Evolutionary conservation across 305 asterid genomes (phyloP), one percentile per base, ranked within the genome.

Genomic region (Rubia tinctorum): DNA sequence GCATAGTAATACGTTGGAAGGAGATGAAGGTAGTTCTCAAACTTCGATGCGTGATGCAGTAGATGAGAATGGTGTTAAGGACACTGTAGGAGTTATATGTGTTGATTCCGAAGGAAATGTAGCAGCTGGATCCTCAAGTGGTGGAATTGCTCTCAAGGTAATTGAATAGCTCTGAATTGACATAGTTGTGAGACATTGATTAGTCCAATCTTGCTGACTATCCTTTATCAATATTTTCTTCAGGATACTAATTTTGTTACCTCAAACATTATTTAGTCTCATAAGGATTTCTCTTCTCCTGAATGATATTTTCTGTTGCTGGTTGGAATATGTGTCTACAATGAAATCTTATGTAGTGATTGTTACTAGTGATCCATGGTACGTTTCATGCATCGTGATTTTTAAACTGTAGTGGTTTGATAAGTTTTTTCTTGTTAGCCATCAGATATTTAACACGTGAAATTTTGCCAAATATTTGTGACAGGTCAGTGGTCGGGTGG

Each of bases 131-230:
- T 93, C 97, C 75, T 94, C 98, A 63, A 94, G 98, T 80, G 98
- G 98, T 71, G 97, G 97, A 76, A 86, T 94, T 82, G 91, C 98
- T 75, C 86, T 93, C 78, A 93, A 93, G 97, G 98, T 93, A 77
- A 79, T 73, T 30, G 20, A 53, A 45, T 18, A 69, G 23, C 58
- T 40, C 64, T 63, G 43, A 20, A 8, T n/a, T 4, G 7, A 44
- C 7, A 14, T 44, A 17, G 25, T 20, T 39, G 37, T 27, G 11
- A 43, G 37, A 11, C 42, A 14, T 63, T 22, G 49, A 39, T 55
- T 30, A 37, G 27, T 55, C 42, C 61, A 15, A 18, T 59, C 22
- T 42, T 53, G 39, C 6, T 13, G 66, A 8, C 60, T 13, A 34
- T 45, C 55, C 7, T 43, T 30, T 53, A 18, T 66, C 22, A 66